phyloP scores from a whole-genome alignment of 768 basidiomycete genomes.

The Erythrobasidium yunnanense region DNA sequence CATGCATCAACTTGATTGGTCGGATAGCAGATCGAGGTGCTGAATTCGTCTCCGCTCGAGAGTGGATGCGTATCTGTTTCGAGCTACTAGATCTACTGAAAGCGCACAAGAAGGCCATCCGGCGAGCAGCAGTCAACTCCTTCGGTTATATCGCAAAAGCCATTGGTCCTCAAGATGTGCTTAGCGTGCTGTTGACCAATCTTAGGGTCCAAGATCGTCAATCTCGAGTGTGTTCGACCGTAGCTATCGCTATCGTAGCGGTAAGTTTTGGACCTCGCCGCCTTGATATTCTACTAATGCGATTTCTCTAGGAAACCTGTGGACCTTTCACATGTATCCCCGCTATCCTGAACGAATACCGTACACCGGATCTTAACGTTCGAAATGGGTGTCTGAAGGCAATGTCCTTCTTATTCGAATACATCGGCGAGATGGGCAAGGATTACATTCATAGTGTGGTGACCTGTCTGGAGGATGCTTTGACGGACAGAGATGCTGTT shows the following conservation, averaged over 20 bases:
- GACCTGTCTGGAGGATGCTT: constrained; percentile 93
- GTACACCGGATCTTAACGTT: constrained; percentile 95
- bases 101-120: constrained; percentile 98
- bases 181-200: constrained; percentile 90
- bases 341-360: constrained; percentile 95
- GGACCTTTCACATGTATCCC: constrained; percentile 98
- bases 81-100: constrained; percentile 92
- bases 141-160: constrained; percentile 99
- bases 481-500: constrained; percentile 95
- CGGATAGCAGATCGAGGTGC: constrained; percentile 99
- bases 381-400: constrained; percentile 98
- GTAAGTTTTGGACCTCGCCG: constrained; percentile 36
- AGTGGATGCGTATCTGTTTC: constrained; percentile 99
- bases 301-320: constrained; percentile 82
- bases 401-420: constrained; percentile 97
- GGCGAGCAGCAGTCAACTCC: constrained; percentile 96
- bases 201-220: constrained; percentile 97
- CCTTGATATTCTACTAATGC: constrained; percentile 43
- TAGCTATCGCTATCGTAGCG: constrained; percentile 76
- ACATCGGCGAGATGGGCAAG: constrained; percentile 88
- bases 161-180: constrained; percentile 95
- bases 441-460: constrained; percentile 96
- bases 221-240: constrained; percentile 94
- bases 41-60: constrained; percentile 93
- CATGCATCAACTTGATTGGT: constrained; percentile 97